Base-by-base conservation (phyloP, 805 yeast genomes). In the Candida maris region DNA sequence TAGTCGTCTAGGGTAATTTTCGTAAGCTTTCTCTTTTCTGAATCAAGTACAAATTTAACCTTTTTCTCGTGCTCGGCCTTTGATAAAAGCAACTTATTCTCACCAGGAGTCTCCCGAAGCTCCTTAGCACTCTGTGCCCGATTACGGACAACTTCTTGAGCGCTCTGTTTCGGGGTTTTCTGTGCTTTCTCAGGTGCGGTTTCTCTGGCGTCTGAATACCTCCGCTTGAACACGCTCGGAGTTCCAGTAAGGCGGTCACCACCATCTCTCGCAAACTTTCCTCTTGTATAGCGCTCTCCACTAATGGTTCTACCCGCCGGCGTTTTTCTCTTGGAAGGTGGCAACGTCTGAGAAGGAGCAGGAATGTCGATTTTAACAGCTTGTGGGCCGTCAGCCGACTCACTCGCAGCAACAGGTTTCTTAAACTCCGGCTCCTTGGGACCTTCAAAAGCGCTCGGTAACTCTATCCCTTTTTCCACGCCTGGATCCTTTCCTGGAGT, bases 1-100 rank as follows among this genome's bases (percentile, higher is more conserved):
- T 34, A 35, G 49, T 46, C 61, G 47, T 38, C 55, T 29, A 38
- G 41, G 37, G 48, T 52, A 48, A 48, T 38, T 33, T 47, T 50
- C 9, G 35, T 34, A 21, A 50, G n/a, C 22, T 26, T 23, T 26
- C 40, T 35, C 19, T 33, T 39, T n/a, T 29, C 31, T 6, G 49
- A 47, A 39, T 53, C 44, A 6, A 48, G 16, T 16, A 42, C 36
- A 30, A 38, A 41, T 31, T 41, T 48, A 23, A 44, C 44, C 21
- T 44, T 45, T 15, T 44, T 44, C 17, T 35, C 34, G 21, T 43
- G 37, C 8, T 48, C 47, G n/a, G 51, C 55, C 16, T 55, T 44
- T 5, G 47, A 32, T 39, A 37, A 13, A 8, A 10, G 14, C 8
- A 16, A 16, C 28, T 8, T 13, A n/a, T 25, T 13, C 10, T 25